A percentile compares a stretch with the other conserved stretches of the same genome.
phyloP scores from a whole-genome alignment of 352 stramenopile genomes.

The Phytophthora melonis region DNA sequence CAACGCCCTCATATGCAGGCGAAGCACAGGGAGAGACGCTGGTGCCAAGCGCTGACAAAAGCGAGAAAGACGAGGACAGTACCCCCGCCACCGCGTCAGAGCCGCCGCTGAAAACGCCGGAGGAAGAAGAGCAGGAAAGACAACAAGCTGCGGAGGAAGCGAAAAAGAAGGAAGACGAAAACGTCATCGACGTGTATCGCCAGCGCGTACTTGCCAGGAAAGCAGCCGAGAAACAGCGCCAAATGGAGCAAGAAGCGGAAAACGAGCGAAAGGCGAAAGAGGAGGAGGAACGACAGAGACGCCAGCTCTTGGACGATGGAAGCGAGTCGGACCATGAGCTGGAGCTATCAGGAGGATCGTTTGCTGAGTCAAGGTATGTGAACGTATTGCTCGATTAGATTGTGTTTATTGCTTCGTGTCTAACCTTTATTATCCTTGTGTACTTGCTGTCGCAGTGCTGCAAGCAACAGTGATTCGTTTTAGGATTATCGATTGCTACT shows the following conservation, averaged over 20 bases:
- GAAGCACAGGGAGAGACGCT: background rate
- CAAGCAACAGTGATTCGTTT: background rate
- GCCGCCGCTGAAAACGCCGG: slow-evolving; percentile 23
- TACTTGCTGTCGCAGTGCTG: background rate
- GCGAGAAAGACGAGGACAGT: background rate
- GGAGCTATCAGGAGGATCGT: background rate
- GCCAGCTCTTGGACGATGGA: slow-evolving; percentile 4
- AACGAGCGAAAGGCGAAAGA: slow-evolving; percentile 51
- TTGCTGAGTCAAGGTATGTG: background rate
- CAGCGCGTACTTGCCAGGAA: slow-evolving; percentile 72
- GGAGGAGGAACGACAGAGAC: slow-evolving; percentile 32
- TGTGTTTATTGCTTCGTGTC: background rate
- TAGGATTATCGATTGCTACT: slow-evolving; percentile 20
- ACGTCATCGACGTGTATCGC: slow-evolving; percentile 67
- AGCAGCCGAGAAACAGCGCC: slow-evolving; percentile 67
- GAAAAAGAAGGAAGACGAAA: slow-evolving; percentile 69
- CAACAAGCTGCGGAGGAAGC: slow-evolving; percentile 49
- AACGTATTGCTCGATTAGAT: background rate
- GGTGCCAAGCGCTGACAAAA: background rate
- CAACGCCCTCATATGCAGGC: background rate
- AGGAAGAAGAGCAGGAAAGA: slow-evolving; percentile 49
- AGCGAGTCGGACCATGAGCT: background rate
- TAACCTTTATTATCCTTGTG: background rate
- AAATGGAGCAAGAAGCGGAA: slow-evolving; percentile 56
- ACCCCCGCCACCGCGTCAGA: background rate